Conservation (phyloP, 2,329 filamentous ascomycete species). For the Stachybotrys chlorohalonatus region DNA sequence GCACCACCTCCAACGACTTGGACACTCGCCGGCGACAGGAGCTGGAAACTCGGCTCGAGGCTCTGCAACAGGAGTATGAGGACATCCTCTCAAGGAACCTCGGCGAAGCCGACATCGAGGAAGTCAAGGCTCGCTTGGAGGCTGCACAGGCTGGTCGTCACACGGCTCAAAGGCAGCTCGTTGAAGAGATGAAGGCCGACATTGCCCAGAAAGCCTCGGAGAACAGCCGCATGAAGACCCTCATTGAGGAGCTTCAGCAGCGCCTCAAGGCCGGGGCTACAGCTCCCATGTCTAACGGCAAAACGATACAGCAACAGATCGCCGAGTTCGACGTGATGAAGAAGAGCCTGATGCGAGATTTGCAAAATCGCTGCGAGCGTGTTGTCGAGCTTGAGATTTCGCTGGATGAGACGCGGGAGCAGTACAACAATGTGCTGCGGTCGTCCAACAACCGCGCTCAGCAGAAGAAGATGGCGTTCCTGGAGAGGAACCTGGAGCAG, state of each 20-base stretch:
- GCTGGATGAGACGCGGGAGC: slow-evolving; percentile 91
- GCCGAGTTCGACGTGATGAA: slow-evolving; percentile 99
- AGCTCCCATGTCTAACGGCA: slow-evolving; percentile 64
- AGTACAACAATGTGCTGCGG: slow-evolving; percentile 96
- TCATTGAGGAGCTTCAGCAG: slow-evolving; percentile 72
- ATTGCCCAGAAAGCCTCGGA: slow-evolving; percentile 71
- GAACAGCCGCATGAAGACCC: slow-evolving; percentile 68
- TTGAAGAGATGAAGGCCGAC: slow-evolving; percentile 69
- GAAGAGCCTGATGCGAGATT: slow-evolving; percentile 97
- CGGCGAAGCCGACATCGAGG: slow-evolving; percentile 67
- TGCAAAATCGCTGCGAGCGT: slow-evolving; percentile 96
- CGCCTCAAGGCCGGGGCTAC: slow-evolving; percentile 55
- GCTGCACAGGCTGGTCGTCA: slow-evolving; percentile 69
- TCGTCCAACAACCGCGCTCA: slow-evolving; percentile 97
- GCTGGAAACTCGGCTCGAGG: slow-evolving; percentile 65
- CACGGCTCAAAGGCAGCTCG: slow-evolving; percentile 62
- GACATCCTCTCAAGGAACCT: slow-evolving; percentile 73
- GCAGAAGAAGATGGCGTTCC: slow-evolving; percentile 99
- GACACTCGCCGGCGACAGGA: slow-evolving; percentile 63
- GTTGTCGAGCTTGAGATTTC: slow-evolving; percentile 98
- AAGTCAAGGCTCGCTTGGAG: slow-evolving; percentile 72
- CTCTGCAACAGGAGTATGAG: slow-evolving; percentile 76
- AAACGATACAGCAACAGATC: slow-evolving; percentile 95
- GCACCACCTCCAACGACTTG: slow-evolving; percentile 53
- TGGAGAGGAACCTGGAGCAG: slow-evolving; percentile 96